phyloP scores from a whole-genome alignment of 176 grass and related monocot genomes.

The Elymus sibiricus region DNA sequence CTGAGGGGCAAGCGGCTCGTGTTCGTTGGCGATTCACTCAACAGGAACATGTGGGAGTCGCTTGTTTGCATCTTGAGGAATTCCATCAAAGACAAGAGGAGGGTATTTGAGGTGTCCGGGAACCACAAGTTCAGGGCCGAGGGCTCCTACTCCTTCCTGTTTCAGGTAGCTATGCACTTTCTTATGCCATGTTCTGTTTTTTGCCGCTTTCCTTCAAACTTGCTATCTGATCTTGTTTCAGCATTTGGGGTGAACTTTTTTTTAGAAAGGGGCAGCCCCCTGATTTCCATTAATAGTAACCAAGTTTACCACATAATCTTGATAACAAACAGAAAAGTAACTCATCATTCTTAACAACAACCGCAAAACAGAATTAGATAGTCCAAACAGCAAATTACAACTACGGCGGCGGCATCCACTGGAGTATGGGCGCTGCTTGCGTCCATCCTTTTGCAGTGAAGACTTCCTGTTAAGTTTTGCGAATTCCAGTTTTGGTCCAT shows the following conservation, averaged over 20 bases:
- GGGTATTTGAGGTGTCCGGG: conserved; percentile 81
- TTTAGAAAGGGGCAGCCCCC: background rate
- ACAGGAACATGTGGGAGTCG: conserved; percentile 99
- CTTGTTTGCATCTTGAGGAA: conserved; percentile 72
- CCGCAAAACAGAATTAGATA: background rate
- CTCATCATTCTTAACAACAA: background rate
- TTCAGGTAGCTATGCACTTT: conserved; percentile 31
- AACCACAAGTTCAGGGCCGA: conserved; percentile 57
- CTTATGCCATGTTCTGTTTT: background rate
- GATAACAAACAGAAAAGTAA: background rate
- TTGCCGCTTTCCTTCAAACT: background rate
- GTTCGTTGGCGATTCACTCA: conserved; percentile 93
- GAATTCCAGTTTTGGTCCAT: background rate
- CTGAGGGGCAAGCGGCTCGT: conserved; percentile 82
- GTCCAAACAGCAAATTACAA: background rate
- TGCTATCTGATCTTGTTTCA: conserved; percentile 4
- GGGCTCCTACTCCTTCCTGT: conserved; percentile 78
- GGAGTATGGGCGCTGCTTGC: background rate
- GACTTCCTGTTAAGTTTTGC: background rate
- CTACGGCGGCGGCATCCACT: background rate
- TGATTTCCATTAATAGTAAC: background rate
- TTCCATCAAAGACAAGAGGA: conserved; percentile 57
- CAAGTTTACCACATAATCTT: background rate
- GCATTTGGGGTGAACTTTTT: background rate
- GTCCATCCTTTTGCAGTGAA: too few species aligned